phyloP scores from a whole-genome alignment of 2,329 filamentous ascomycete species.

The Ascochyta fabae region DNA sequence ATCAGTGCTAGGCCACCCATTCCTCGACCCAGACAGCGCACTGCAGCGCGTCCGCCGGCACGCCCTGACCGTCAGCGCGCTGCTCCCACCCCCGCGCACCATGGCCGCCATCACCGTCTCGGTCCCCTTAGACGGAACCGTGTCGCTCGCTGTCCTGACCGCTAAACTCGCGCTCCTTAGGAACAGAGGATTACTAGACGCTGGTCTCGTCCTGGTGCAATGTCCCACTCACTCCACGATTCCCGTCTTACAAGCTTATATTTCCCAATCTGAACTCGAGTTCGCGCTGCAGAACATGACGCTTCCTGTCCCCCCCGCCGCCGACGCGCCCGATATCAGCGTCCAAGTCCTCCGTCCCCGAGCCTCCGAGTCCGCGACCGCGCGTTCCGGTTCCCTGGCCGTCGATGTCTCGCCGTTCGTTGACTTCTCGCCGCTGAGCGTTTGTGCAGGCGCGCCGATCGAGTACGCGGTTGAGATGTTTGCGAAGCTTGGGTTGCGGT shows the following conservation, averaged over 20 bases:
- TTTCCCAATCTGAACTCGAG: constrained; percentile 61
- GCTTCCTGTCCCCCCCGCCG: constrained; percentile 16
- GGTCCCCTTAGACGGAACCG: constrained; percentile 54
- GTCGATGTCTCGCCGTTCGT: constrained; percentile 59
- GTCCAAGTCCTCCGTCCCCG: too few relatives aligned
- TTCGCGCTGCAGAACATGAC: constrained; percentile 53
- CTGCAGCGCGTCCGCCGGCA: constrained; percentile 51
- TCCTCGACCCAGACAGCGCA: constrained; percentile 61
- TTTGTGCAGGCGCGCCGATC: constrained; percentile 61
- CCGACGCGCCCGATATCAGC: not conserved
- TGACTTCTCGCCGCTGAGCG: constrained; percentile 60
- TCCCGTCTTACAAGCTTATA: constrained; percentile 61
- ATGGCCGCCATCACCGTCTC: constrained; percentile 64
- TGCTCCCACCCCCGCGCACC: constrained; percentile 61
- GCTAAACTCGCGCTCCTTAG: constrained; percentile 58
- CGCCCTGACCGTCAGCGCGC: constrained; percentile 51
- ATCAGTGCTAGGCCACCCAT: constrained; percentile 64
- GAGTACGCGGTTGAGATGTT: constrained; percentile 68
- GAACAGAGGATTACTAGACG: constrained; percentile 62
- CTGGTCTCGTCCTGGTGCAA: constrained; percentile 63
- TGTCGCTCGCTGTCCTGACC: constrained; percentile 51
- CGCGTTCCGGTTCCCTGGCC: constrained; percentile 20
- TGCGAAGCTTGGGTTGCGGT: constrained; percentile 61
- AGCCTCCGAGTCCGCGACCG: too few relatives aligned
- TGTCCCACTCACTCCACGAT: constrained; percentile 5